Base-by-base conservation (phyloP, 2,329 filamentous ascomycete genomes). In the Aspergillus candidus region DNA sequence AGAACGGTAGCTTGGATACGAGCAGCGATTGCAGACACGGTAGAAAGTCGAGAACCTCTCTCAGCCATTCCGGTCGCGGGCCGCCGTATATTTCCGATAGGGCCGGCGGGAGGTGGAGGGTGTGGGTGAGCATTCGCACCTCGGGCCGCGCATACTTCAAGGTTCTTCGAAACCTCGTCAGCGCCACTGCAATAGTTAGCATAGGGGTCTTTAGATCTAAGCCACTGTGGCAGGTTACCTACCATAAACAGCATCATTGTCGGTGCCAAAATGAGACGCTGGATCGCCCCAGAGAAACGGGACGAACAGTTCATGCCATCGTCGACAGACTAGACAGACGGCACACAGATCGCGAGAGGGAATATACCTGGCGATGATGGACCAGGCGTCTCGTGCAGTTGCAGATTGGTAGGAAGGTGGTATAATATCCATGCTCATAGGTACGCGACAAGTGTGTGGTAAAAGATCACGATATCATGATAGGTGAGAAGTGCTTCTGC, bases 251-350 rank as follows among this genome's bases (percentile, higher is more conserved):
- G 72, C 74, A 55, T 82, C 79, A 54, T 81, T 78, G 40, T 80
- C 72, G 2, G 70, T 70, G 27, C 75, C 77, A 56, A 82, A 82
- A 59, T 82, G 78, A 7, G 77, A 80, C 0, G 79, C 77, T 14
- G 79, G 79, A 54, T 78, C 75, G 12, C 79, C 79, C 79, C 79
- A 83, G 1, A 83, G 68, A 49, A 76, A 73, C 2, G 77, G 77
- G 41, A 74, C 70, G 51, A 82, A 81, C n/a, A 75, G 72, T 22
- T 63, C 55, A 54, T 82, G 76, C 77, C 79, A 82, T 67, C 68
- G 65, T 42, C 65, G 72, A 53, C 73, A 79, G 7, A 82, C 78
- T 22, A 80, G 61, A 4, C 74, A 73, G 6, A 72, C 73, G 17
- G 76, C 70, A 50, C 75, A 80, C 4, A 82, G 68, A 46, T 79